phyloP scores from a whole-genome alignment of 805 yeast genomes.

The Saturnispora serradocipensis region DNA sequence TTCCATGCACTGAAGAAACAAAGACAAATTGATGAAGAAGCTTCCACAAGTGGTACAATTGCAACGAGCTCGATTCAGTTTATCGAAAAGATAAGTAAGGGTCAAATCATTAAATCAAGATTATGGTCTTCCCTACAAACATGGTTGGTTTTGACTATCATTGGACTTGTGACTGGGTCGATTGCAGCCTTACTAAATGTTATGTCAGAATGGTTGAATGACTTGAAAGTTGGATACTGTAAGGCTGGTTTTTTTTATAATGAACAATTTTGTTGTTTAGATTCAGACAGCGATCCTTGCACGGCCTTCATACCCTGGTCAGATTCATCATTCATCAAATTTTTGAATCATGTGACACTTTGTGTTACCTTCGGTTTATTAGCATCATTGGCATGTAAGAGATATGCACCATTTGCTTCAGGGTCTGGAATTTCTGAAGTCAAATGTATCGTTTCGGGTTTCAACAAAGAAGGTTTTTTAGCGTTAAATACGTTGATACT shows the following conservation, averaged over 20 bases:
- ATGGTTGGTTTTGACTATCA: conserved; percentile 67
- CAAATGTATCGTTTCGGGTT: conserved; percentile 89
- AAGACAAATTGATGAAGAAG: conserved; percentile 4
- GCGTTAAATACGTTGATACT: conserved; percentile 62
- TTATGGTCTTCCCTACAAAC: conserved; percentile 34
- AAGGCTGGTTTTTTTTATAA: conserved; percentile 57
- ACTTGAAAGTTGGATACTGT: conserved; percentile 74
- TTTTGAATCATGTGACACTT: conserved; percentile 46
- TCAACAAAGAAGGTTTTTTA: conserved; percentile 67
- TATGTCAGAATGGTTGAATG: conserved; percentile 79
- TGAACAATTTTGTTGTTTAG: conserved; percentile 77
- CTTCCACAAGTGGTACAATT: conserved; percentile 8
- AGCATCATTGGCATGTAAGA: conserved; percentile 61
- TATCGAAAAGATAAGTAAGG: conserved; percentile 9
- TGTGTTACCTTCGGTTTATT: conserved; percentile 53
- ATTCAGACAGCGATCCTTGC: conserved; percentile 42
- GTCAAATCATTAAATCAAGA: conserved; percentile 9
- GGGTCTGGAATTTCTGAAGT: conserved; percentile 98
- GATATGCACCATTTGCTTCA: conserved; percentile 81
- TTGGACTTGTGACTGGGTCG: conserved; percentile 71
- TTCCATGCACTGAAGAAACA: conserved; percentile 15
- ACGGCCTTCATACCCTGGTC: conserved; percentile 67
- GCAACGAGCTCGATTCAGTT: conserved; percentile 9
- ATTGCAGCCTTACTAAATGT: conserved; percentile 79
- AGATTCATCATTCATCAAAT: conserved; percentile 34